Base-by-base conservation (phyloP, 768 basidiomycete genomes). In the Macrolepiota albuminosa region DNA sequence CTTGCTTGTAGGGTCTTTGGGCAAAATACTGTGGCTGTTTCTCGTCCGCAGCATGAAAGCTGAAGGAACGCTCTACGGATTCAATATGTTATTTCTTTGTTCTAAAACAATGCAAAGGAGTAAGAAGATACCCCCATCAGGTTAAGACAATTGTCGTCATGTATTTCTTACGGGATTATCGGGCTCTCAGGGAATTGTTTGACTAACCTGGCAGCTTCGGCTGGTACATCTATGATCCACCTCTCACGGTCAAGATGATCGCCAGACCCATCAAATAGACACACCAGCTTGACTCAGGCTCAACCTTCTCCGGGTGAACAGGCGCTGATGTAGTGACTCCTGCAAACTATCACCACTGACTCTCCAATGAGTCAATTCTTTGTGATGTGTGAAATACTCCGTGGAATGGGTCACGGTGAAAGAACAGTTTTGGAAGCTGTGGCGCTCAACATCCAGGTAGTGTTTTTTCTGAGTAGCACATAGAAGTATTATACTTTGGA, bases 1-100 rank as follows among this genome's bases (percentile, higher is more conserved):
- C 9, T 59, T 39, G 16, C 11, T 36, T 39, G 11, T 43, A 71
- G 69, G 67, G 69, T 11, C 29, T 70, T 52, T 70, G 69, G 69
- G 61, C 68, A 34, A 70, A 69, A 57, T 69, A 68, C 36, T 71
- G 69, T 40, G 65, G 69, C 24, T 69, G 68, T 60, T 63, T 70
- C 52, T 52, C 61, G 34, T 63, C 61, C 40, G 64, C 34, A 31
- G 55, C 36, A 29, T 57, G 36, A 57, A 21, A 14, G 2, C 18
- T n/a, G n/a, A 34, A 51, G 26, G 13, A 14, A 18, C 18, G 8
- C 18, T 6, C 9, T n/a, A 51, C 31, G 10, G 18, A 51, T 21
- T 3, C 6, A 16, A 48, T 7, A 49, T 33, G 7, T 33, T 9
- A 29, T 2, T 16, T 49, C 39, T 47, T n/a, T 47, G 26, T 29